Base-by-base conservation (phyloP, 2,329 filamentous ascomycete species). In the Cadophora sp. region DNA sequence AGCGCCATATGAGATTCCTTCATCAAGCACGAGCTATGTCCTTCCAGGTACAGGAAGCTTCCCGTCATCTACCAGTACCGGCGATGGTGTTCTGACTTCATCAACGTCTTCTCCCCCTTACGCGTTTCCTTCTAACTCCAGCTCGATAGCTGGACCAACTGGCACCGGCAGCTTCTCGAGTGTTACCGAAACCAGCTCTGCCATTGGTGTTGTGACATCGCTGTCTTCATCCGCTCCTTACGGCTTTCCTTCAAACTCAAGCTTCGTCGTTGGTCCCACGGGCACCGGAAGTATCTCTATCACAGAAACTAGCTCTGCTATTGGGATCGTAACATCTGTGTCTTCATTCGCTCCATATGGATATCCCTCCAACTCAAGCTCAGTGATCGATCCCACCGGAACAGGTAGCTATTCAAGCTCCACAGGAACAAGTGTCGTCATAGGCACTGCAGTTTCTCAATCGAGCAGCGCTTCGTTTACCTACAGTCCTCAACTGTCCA, bases 281-380 rank as follows among this genome's bases (percentile, higher is more conserved):
- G 50, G 58, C 6, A 45, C 64, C 41, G 64, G 62, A 47, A 58
- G 60, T 18, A 27, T 20, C n/a, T 41, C 36, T 27, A 14, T 55
- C 18, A 55, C 67, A 20, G 56, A 27, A 13, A 68, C 68, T 20
- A 67, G 58, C 48, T 59, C 61, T n/a, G 61, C 60, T 22, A 43
- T 62, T 59, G 62, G 63, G n/a, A 50, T 62, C 47, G 43, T 47
- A 3, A 47, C 55, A 16, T 59, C 66, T 2, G 22, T n/a, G 7
- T 50, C 48, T 6, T 59, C 69, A 11, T 64, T 64, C 13, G 24
- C 48, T 47, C 65, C 68, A 18, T 71, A 64, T 27, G 53, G 66
- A 59, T 58, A 41, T 24, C 33, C 64, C 24, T 66, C 61, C n/a
- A 70, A 65, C 36, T 51, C 58, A 8, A 71, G 69, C 4, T 55